Base-by-base conservation (phyloP, 306 rosid genomes). In the Castanospermum australe region DNA sequence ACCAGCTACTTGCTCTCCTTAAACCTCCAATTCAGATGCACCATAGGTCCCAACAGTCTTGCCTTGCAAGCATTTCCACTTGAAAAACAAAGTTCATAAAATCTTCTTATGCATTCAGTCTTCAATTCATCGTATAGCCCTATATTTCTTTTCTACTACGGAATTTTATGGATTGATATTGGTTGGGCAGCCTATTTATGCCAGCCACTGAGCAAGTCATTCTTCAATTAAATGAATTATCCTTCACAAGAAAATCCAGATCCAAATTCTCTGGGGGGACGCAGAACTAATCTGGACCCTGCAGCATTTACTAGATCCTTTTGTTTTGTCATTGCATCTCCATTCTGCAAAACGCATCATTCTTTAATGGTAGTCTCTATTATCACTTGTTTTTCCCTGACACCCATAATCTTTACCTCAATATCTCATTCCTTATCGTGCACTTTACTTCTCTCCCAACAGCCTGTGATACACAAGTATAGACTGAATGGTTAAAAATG, bases 241-340 rank as follows among this genome's bases (percentile, higher is more conserved):
- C 32, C 8, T 51, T 60, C 57, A 51, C 13, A 22, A 30, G 56
- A 71, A 76, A 71, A 71, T 24, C 39, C 21, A 25, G 67, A 71
- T 24, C 63, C 42, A 66, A 66, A 72, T 60, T 62, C 60, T 59
- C 39, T 1, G 3, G 79, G 56, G 14, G 30, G n/a, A n/a, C n/a
- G n/a, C n/a, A n/a, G n/a, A 59, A 33, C 51, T 42, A 51, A 42
- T 13, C 64, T 42, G 35, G 71, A 52, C 76, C 35, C 44, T 14
- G 75, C 76, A 21, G 48, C 82, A 24, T 35, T 39, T 4, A 35
- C 14, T 36, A 42, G 45, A 67, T 51, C 78, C 52, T 68, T 75
- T 62, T 51, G 65, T 62, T 61, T 45, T 12, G 25, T 69, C 60
- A 71, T 81, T 62, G 45, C 83, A 73, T 35, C 59, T 65, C 65